Percentiles rank a stretch among this genome's conserved stretches.
These are phyloP conservation scores for Chlorella sorokiniana DNA, from an alignment of 139 green algal genomes.

Conservation along the genomic window DNA sequence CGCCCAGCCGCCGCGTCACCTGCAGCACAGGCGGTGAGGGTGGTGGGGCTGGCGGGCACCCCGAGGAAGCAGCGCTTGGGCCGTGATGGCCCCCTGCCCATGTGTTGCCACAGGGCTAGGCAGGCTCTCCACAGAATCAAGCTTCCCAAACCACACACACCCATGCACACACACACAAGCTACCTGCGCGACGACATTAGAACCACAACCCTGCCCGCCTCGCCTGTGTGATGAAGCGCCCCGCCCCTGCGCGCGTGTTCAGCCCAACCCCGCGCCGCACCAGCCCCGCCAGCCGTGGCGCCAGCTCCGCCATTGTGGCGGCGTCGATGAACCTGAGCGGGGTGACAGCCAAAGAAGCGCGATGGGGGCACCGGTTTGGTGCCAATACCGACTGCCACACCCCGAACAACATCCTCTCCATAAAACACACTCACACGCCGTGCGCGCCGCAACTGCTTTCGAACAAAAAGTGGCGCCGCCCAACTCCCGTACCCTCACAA, in stretches of 20 bases:
- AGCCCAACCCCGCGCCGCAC: conserved; percentile 67
- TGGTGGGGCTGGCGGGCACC: not conserved
- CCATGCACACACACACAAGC: no score
- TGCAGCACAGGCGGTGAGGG: no score
- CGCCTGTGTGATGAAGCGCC: conserved; percentile 67
- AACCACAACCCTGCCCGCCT: not conserved
- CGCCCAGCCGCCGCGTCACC: conserved; percentile 49
- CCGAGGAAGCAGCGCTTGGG: not conserved
- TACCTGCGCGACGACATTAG: not conserved
- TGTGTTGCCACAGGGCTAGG: no score
- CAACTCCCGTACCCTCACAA: no score
- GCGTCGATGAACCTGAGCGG: conserved; percentile 47
- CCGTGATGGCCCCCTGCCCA: not conserved
- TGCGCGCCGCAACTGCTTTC: no score
- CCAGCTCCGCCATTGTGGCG: conserved; percentile 53
- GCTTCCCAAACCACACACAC: no score
- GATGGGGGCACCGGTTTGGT: no score
- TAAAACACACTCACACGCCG: no score
- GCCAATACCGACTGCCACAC: no score
- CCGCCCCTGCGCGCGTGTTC: conserved; percentile 77
- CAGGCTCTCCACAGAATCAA: no score
- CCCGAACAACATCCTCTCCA: no score
- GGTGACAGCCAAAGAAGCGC: not conserved
- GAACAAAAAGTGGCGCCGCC: no score
- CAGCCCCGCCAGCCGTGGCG: conserved; percentile 41